These are phyloP conservation scores for Stenocarpella maydis DNA, from an alignment of 2,329 filamentous ascomycete genomes.

Conservation along the genomic window DNA sequence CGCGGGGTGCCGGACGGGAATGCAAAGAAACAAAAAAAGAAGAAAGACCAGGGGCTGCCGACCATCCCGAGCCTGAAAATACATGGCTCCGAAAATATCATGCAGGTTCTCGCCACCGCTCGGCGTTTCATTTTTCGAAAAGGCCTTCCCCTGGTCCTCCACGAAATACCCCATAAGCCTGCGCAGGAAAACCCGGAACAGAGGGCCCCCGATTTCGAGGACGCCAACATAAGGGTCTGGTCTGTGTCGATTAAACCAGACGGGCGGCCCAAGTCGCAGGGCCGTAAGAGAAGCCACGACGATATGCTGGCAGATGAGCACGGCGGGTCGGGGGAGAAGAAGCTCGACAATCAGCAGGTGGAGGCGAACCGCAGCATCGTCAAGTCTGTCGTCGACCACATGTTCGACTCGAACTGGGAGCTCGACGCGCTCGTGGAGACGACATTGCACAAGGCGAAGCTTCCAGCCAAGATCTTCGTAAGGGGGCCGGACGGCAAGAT, in stretches of 20 bases:
- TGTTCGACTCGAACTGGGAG: constrained; percentile 82
- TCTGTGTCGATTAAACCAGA: constrained; percentile 65
- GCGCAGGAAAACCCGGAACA: constrained; percentile 51
- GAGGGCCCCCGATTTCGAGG: constrained; percentile 75
- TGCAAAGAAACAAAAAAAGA: constrained; percentile 53
- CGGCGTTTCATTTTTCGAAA: constrained; percentile 88
- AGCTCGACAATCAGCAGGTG: constrained; percentile 38
- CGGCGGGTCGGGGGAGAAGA: constrained; percentile 42
- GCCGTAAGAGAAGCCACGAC: constrained; percentile 52
- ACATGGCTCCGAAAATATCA: constrained; percentile 82
- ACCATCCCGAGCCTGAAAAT: constrained; percentile 62
- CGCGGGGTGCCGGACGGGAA: constrained; percentile 43
- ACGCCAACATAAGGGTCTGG: constrained; percentile 85
- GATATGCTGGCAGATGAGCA: constrained; percentile 46
- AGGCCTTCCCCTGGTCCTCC: constrained; percentile 74
- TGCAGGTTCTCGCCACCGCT: constrained; percentile 81
- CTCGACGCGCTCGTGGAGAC: constrained; percentile 74
- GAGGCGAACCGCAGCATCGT: constrained; percentile 59
- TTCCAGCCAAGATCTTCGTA: constrained; percentile 76
- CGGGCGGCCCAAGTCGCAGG: constrained; percentile 38
- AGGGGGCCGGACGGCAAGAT: constrained; percentile 71
- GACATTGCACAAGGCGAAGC: constrained; percentile 69
- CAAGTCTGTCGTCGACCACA: constrained; percentile 72
- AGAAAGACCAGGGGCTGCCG: constrained; percentile 49
- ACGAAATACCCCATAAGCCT: constrained; percentile 68